Percentiles rank a stretch among this genome's conserved stretches.
Evolutionary conservation across 257 asterid species (phyloP).

Genomic region (Parsonsia alboflavescens): DNA sequence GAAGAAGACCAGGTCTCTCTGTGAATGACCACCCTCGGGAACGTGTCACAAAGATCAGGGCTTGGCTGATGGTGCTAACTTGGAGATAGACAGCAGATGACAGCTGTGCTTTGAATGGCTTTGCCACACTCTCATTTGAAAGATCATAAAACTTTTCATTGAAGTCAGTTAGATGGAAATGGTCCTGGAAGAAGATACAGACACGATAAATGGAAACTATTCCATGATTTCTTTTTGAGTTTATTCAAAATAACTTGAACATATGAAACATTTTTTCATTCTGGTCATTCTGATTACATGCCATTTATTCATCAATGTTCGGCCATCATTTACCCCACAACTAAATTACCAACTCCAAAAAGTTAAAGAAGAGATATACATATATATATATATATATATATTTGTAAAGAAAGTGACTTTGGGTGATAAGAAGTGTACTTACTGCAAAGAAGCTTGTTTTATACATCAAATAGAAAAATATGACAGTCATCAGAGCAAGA

Average conservation of each 20-base stretch:
- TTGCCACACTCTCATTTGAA: constrained; percentile 10
- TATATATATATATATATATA: not conserved
- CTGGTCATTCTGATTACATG: not conserved
- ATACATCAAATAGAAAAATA: constrained; percentile 41
- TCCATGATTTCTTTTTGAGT: not conserved
- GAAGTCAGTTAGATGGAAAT: constrained; percentile 41
- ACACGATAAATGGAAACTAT: constrained; percentile 4
- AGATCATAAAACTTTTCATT: constrained; percentile 27
- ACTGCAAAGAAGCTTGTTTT: constrained; percentile 54
- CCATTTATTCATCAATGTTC: not conserved
- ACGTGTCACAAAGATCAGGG: constrained; percentile 57
- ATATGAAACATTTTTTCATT: not conserved
- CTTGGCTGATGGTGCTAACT: constrained; percentile 70
- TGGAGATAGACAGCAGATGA: constrained; percentile 67
- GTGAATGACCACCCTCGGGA: constrained; percentile 55
- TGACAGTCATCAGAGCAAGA: constrained; percentile 55
- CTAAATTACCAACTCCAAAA: not conserved
- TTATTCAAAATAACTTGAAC: not conserved
- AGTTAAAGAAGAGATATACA: not conserved
- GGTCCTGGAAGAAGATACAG: constrained; percentile 29
- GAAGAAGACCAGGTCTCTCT: constrained; percentile 60
- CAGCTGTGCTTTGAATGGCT: constrained; percentile 33
- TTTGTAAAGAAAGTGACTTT: not conserved
- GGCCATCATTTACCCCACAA: not conserved
- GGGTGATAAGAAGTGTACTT: constrained; percentile 3